Conservation (phyloP, 805 yeast genomes). For the Metschnikowia noctiluminum region DNA sequence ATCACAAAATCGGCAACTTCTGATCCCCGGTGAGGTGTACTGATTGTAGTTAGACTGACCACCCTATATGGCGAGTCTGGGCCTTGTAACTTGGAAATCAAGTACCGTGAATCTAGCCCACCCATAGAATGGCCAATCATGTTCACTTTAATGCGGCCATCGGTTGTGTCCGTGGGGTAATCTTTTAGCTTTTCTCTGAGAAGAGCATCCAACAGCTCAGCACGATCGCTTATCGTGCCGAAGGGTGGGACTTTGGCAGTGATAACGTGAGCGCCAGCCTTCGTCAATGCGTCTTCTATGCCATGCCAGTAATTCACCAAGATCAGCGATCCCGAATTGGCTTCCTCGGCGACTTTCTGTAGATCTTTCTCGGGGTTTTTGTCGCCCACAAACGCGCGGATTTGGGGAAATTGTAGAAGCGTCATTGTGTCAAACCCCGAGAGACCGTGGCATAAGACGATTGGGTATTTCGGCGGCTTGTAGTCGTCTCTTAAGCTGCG, state of each 20-base stretch:
- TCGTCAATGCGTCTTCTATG: conserved; percentile 55
- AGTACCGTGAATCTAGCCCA: conserved; percentile 78
- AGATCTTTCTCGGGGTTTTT: conserved; percentile 12
- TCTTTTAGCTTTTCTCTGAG: conserved; percentile 34
- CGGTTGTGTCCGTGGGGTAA: conserved; percentile 15
- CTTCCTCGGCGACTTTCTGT: conserved; percentile 13
- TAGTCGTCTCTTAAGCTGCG: conserved; percentile 38
- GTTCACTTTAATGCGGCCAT: conserved; percentile 52
- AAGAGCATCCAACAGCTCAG: conserved; percentile 50
- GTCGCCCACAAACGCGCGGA: conserved; percentile 8
- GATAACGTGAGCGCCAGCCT: conserved; percentile 63
- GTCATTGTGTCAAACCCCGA: conserved; percentile 67
- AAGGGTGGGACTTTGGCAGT: conserved; percentile 82
- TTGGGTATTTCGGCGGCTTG: conserved; percentile 63
- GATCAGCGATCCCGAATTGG: conserved; percentile 26
- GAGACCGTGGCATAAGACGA: conserved; percentile 82
- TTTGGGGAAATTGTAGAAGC: conserved; percentile 15
- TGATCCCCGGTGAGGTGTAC: conserved; percentile 88
- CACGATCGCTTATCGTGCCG: conserved; percentile 70
- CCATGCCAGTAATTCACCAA: conserved; percentile 81
- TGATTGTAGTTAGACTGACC: conserved; percentile 73
- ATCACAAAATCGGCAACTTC: conserved; percentile 72
- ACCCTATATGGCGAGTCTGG: conserved; percentile 48
- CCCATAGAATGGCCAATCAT: conserved; percentile 93
- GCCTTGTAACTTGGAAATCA: conserved; percentile 52